Evolutionary conservation across 2,329 filamentous ascomycete genomes (phyloP).

Genomic region (Alternaria brassicicola): DNA sequence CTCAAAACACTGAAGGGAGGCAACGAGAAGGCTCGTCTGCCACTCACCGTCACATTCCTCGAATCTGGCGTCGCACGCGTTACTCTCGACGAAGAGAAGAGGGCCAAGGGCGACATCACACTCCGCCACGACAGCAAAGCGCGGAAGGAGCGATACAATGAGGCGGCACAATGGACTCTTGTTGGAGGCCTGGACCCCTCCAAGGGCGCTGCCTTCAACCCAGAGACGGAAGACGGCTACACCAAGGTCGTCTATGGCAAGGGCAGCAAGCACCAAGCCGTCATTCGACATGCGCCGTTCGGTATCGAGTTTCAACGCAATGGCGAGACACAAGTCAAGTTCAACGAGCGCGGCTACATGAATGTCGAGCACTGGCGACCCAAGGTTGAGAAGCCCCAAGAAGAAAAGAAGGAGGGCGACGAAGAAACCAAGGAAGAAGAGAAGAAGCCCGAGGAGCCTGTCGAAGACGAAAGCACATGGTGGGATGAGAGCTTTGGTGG

Average conservation of each 20-base stretch:
- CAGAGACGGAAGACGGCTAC: constrained; percentile 69
- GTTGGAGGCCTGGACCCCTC: constrained; percentile 80
- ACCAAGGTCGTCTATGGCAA: constrained; percentile 81
- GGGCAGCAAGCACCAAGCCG: constrained; percentile 75
- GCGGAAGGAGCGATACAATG: constrained; percentile 93
- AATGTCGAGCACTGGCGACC: constrained; percentile 96
- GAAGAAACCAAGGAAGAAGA: constrained; percentile 52
- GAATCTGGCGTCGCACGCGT: constrained; percentile 88
- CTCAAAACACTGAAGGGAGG: constrained; percentile 74
- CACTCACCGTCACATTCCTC: constrained; percentile 85
- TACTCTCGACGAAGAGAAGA: constrained; percentile 87
- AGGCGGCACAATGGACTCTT: constrained; percentile 83
- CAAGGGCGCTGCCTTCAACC: constrained; percentile 70
- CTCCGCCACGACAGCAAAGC: constrained; percentile 82
- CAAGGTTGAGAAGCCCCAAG: constrained; percentile 69
- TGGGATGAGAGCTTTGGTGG: constrained; percentile 98
- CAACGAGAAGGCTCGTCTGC: constrained; percentile 75
- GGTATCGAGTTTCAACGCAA: constrained; percentile 85
- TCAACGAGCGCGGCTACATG: constrained; percentile 88
- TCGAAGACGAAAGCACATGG: constrained; percentile 86
- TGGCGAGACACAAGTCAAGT: constrained; percentile 78
- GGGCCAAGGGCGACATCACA: constrained; percentile 86
- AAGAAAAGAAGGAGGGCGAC: constrained; percentile 58
- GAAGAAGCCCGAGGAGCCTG: constrained; percentile 51
- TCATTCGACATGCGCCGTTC: constrained; percentile 84